Evolutionary conservation across 1,139 yeast genomes (phyloP), one percentile per base, ranked within the genome.

Genomic region (Nakaseomyces glabratus): DNA sequence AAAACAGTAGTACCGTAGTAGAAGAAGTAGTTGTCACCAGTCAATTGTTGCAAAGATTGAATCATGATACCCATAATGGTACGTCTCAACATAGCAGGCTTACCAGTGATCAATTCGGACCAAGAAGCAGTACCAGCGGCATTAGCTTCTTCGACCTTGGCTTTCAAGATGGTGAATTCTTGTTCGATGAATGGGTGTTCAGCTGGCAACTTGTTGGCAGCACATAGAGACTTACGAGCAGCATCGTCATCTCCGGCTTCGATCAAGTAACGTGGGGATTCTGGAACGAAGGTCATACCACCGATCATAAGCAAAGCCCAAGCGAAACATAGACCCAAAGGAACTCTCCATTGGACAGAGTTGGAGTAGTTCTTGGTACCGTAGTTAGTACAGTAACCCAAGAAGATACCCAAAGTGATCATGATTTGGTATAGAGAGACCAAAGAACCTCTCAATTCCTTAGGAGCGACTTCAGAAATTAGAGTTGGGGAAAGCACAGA

Each of bases 21-120:
- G 69, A 79, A 78, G 66, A 80, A 78, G 60, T 78, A 80, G 65
- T 79, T 79, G 57, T 75, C 71, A 69, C 88, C 90, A 43, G 84
- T 74, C 48, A 80, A 69, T 62, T 80, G 88, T 63, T 80, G 88
- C 49, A 79, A 61, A 23, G 77, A 66, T 66, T 77, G 81, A 43
- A 79, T 56, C 60, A 73, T 53, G 40, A 75, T 61, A 54, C 90
- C 93, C 54, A 75, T 63, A 28, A 74, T 31, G 16, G 78, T 68
- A 63, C 90, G 69, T 62, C 68, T 69, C 45, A 77, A 60, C 37
- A 82, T 63, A 44, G 58, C 55, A 31, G 52, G 55, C 37, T 40
- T 39, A 3, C 47, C 41, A n/a, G 41, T 44, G 47, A 60, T 57
- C 35, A 64, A 55, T 42, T 62, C 69, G 34, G 55, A 42, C 61